phyloP scores from a whole-genome alignment of 306 rosid genomes.

The Vachellia collinsii region DNA sequence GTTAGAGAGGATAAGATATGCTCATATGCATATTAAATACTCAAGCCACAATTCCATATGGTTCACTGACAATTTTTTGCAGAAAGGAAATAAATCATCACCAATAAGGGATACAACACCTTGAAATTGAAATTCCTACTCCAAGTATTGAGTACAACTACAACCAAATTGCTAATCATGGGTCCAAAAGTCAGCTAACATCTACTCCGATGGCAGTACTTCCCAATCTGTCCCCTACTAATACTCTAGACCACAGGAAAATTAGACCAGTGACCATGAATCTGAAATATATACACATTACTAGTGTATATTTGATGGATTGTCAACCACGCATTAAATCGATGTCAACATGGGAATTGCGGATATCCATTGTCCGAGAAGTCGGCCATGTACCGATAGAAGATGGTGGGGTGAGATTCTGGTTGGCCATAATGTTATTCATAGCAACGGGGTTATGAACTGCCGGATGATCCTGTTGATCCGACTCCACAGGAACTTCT shows the following conservation, averaged over 20 bases:
- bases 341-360: constrained; percentile 74
- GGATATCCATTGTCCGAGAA: constrained; percentile 66
- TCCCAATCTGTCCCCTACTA: constrained; percentile 49
- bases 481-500: constrained; percentile 59
- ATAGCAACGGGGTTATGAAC: constrained; percentile 53
- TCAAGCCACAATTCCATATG: constrained; percentile 24
- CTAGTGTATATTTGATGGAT: constrained; percentile 19
- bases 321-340: constrained; percentile 90
- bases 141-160: constrained; percentile 51
- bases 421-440: constrained; percentile 50
- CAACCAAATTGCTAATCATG: constrained; percentile 36
- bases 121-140: constrained; percentile 44
- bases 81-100: constrained; percentile 26
- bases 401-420: constrained; percentile 56
- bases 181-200: constrained; percentile 51
- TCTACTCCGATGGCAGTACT: constrained; percentile 44
- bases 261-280: constrained; percentile 45
- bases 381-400: constrained; percentile 65
- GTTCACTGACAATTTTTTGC: constrained; percentile 19
- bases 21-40: neutral
- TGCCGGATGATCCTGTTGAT: constrained; percentile 60
- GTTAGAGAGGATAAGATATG: neutral
- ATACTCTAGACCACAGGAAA: constrained; percentile 42
- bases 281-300: constrained; percentile 44
- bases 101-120: constrained; percentile 32